Evolutionary conservation across 176 grass and related monocot species (phyloP), one percentile per base, ranked within the genome.

Genomic region (Aegilops sharonensis): DNA sequence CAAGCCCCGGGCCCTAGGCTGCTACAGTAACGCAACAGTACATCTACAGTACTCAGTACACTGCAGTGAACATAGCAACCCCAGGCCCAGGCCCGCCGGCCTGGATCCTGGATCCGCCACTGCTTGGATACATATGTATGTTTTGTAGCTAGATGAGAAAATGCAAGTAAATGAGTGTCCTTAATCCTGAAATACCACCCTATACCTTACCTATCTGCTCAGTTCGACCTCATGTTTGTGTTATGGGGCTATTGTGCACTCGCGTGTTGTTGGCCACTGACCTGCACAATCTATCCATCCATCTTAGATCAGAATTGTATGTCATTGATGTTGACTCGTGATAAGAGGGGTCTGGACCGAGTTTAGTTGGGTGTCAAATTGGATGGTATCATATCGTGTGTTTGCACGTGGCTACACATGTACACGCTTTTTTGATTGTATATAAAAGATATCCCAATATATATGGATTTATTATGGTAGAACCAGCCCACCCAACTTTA

Each of bases 211-310:
- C 54, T 59, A 59, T 21, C 54, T 57, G 54, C 54, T 59, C 17
- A 59, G 54, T 15, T 54, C 50, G 50, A 54, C 50, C 50, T 54
- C 50, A 54, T 54, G 14, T 56, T 17, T 39, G 15, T 56, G 27
- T 11, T 20, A n/a, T 43, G 36, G 59, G 61, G 37, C 15, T 59
- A 9, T 21, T 59, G 6, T 59, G 54, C 54, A 20, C 64, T 4
- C 8, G 12, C 21, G 36, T 65, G 37, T 4, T 64, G 60, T 80
- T 80, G 61, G 61, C 61, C 61, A 80, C 37, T 65, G 37, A 43
- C 24, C 37, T 80, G 64, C 60, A 66, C 37, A 80, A 65, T 65
- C 60, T 63, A 66, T 81, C 37, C 61, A 36, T 36, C 50, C 50
- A 80, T 64, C 78, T 25, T 45, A 40, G 39, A 80, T 63, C 57